These are phyloP conservation scores for Nelumbo lutea DNA, from an alignment of 164 flowering plant species.

Conservation along the genomic window DNA sequence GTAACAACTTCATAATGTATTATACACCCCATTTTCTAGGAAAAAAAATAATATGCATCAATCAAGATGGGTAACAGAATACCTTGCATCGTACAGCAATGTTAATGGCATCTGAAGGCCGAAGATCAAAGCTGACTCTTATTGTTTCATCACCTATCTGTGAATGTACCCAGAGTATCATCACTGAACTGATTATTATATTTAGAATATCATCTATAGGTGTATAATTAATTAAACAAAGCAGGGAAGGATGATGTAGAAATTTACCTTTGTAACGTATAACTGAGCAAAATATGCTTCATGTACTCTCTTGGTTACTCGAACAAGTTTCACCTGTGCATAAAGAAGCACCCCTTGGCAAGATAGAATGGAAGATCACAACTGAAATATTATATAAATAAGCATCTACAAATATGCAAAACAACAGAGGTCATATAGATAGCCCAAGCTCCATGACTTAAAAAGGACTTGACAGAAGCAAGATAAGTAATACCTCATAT, in stretches of 20 bases:
- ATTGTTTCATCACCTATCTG: conserved; percentile 68
- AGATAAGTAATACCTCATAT: conserved; percentile 45
- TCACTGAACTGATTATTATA: background rate
- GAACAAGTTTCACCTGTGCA: conserved; percentile 80
- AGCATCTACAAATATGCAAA: background rate
- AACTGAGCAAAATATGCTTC: conserved; percentile 95
- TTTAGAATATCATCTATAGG: background rate
- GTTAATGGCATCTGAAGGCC: conserved; percentile 98
- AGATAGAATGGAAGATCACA: background rate
- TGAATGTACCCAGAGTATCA: background rate
- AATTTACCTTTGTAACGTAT: conserved; percentile 64
- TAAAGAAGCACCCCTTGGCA: background rate
- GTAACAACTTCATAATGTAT: too few relatives aligned
- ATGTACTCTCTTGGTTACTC: conserved; percentile 91
- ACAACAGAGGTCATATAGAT: too few relatives aligned
- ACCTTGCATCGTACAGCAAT: conserved; percentile 99
- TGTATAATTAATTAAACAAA: background rate
- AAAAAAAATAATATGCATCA: background rate
- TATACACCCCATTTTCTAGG: too few relatives aligned
- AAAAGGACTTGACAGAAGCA: background rate
- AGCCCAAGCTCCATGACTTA: too few relatives aligned
- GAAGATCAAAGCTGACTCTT: conserved; percentile 71
- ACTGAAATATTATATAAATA: background rate
- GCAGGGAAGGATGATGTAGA: background rate
- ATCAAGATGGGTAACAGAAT: background rate